Evolutionary conservation across 768 basidiomycete genomes (phyloP), one percentile per base, ranked within the genome.

Genomic region (Pulveroboletus sp.): DNA sequence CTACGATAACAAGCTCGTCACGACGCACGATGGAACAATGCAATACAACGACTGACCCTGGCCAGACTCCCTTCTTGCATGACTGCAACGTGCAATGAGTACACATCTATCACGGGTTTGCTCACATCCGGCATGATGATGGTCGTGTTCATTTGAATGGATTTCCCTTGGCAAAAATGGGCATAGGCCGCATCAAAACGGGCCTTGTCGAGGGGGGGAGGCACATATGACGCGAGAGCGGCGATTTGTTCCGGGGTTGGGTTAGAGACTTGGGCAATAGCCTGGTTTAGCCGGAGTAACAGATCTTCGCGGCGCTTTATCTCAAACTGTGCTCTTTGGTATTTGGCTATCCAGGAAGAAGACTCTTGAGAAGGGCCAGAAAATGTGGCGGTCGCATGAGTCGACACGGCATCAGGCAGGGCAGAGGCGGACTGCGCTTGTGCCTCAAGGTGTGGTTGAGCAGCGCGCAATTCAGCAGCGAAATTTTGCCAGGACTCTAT

Each of bases 31-130:
- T 25, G 20, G 45, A 41, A 37, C 21, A 13, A 43, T 50, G 49
- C 17, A 47, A 34, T 23, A 48, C 34, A 33, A 43, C 4, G 32
- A 64, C 55, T 10, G 41, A 68, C 65, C 62, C 62, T 57, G 11
- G 54, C 38, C 27, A 56, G 60, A 20, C 60, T 68, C 41, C 63
- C 65, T 51, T 62, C 60, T 42, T 66, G 63, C 67, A 67, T 69
- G 50, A 69, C 56, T 5, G 63, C 58, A 37, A 61, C 61, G 40
- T 67, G 65, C 43, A 65, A 44, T 2, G 61, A 52, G 34, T 67
- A 68, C 11, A 67, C 42, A 43, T 69, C 65, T 33, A 67, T 49
- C 38, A 57, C 58, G 2, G 62, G 59, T 40, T 20, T 64, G 17
- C 20, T 49, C 41, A 40, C 43, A 43, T 68, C 67, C 7, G 67